Evolutionary conservation across 495 filamentous ascomycete genomes (phyloP), one percentile per base, ranked within the genome.

Genomic region (Tetracladium marchalianum): DNA sequence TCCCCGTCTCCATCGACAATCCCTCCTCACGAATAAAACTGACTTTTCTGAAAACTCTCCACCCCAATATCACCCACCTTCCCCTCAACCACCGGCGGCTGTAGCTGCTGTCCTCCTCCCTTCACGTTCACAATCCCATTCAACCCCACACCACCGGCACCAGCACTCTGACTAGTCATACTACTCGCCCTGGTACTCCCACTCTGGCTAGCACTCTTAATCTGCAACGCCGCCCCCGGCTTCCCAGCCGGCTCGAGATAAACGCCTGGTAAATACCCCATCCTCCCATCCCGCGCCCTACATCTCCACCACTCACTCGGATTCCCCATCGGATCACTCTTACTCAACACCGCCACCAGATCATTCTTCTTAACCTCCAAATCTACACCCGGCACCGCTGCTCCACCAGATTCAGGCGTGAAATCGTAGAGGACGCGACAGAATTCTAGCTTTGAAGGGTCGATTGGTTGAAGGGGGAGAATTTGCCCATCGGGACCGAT

Each of bases 271-370:
- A 99, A 72, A 59, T 95, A 99, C 1, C 92, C 92, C 39, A 95
- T 80, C 15, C 87, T 70, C 13, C 87, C 88, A 60, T 97, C 89
- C 40, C 93, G 72, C n/a, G 90, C 85, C 46, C 92, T 73, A 65
- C 92, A 99, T 47, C 84, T 80, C 92, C 92, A 99, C 92, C 92
- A 99, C 60, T 97, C 89, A 42, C 80, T 84, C 11, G 87, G 80
- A 54, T 95, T 86, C 39, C 93, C 93, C 63, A 88, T 75, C 1
- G 92, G 90, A 60, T 99, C 92, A 9, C 77, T 81, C 70, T 96
- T 96, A 66, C 82, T 82, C 41, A 99, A 72, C 5, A 99, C 89
- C 33, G 92, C 92, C 15, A 99, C 90, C 16, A 97, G 76, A 54
- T 99, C 92, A 40, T 90, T 90, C 69, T 95, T 96, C 69, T 84